Conservation (phyloP, 768 basidiomycete species). For the Hericium erinaceus region DNA sequence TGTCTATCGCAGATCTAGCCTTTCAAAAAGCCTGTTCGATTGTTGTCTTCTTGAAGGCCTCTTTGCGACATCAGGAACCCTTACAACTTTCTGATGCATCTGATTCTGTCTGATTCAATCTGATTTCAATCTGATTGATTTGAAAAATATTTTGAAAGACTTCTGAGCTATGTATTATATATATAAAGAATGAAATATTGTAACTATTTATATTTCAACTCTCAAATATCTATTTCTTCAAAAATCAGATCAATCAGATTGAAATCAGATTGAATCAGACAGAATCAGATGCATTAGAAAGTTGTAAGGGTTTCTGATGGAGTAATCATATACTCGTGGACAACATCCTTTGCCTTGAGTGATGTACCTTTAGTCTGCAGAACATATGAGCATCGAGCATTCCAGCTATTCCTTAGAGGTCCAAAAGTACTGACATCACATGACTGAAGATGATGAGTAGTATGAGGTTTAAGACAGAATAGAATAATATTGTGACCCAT, state of each 20-base stretch:
- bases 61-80: neutral
- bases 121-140: too few species aligned
- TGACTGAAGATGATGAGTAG: constrained; percentile 34
- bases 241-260: too few species aligned
- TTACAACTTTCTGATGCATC: too few species aligned
- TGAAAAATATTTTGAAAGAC: too few species aligned
- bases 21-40: neutral
- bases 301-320: too few species aligned
- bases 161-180: too few species aligned
- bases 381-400: neutral
- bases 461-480: constrained; percentile 30
- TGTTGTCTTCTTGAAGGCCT: neutral
- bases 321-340: neutral
- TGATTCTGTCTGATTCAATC: too few species aligned
- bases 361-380: neutral
- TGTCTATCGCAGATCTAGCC: neutral
- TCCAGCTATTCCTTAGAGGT: constrained; percentile 23
- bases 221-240: too few species aligned
- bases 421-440: constrained; percentile 33
- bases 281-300: too few species aligned
- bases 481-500: constrained; percentile 22
- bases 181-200: too few species aligned
- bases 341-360: neutral
- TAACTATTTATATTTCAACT: too few species aligned
- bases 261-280: too few species aligned